These are phyloP conservation scores for Podosphaera fusca DNA, from an alignment of 2,329 filamentous ascomycete genomes.

Conservation along the genomic window DNA sequence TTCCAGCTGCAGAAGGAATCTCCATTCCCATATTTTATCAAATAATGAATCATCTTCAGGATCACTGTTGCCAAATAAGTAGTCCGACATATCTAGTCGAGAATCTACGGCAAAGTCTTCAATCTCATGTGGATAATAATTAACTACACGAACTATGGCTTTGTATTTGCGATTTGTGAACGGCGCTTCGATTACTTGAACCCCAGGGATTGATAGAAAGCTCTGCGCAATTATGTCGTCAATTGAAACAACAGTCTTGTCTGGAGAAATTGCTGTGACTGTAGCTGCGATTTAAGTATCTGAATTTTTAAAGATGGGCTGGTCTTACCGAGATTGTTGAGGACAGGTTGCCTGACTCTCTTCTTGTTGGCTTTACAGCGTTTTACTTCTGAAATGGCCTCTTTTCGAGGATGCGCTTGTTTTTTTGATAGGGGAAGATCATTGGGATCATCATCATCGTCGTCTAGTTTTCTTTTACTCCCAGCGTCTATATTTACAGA, in stretches of 20 bases:
- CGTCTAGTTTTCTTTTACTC: slow-evolving; percentile 3
- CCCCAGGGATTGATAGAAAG: slow-evolving; percentile 19
- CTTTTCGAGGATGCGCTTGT: slow-evolving; percentile 12
- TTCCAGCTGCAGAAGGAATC: slow-evolving; percentile 58
- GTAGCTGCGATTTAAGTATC: background rate
- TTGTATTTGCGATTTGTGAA: slow-evolving; percentile 56
- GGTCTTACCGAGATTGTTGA: slow-evolving; percentile 18
- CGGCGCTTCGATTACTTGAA: slow-evolving; percentile 24
- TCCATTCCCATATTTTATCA: slow-evolving; percentile 48
- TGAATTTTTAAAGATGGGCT: background rate
- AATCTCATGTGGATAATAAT: slow-evolving; percentile 50
- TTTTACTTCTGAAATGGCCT: slow-evolving; percentile 11
- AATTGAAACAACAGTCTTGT: slow-evolving; percentile 14
- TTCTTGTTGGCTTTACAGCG: slow-evolving; percentile 15
- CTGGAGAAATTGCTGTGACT: slow-evolving; percentile 25
- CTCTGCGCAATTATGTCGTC: slow-evolving; percentile 19
- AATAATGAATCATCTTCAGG: slow-evolving; percentile 13
- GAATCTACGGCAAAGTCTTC: slow-evolving; percentile 42
- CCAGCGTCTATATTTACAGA: background rate
- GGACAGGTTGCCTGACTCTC: slow-evolving; percentile 6
- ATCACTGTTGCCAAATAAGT: slow-evolving; percentile 22
- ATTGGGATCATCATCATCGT: slow-evolving; percentile 7
- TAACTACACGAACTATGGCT: slow-evolving; percentile 50
- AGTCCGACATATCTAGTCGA: slow-evolving; percentile 23
- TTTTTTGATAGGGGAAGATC: slow-evolving; percentile 6